Conservation (phyloP, 495 filamentous ascomycete species). For the Baudoinia panamericana region DNA sequence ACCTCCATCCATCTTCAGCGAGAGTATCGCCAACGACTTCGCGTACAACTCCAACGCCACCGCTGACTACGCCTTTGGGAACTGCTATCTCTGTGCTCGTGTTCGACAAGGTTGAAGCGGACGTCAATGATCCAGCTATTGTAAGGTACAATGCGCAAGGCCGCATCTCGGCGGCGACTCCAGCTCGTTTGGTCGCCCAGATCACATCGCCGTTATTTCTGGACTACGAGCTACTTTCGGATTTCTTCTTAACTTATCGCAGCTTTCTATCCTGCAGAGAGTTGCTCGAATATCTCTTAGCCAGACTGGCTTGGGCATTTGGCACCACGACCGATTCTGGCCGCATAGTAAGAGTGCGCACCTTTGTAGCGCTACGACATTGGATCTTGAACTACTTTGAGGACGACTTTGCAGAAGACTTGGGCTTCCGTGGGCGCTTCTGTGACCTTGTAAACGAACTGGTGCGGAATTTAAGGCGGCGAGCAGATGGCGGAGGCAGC, state of each 20-base stretch:
- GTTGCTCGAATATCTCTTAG: conserved; percentile 68
- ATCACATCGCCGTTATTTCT: conserved; percentile 92
- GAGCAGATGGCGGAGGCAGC: conserved; percentile 47
- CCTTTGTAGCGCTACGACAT: conserved; percentile 90
- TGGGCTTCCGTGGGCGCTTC: conserved; percentile 64
- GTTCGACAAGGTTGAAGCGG: conserved; percentile 63
- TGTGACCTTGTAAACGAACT: conserved; percentile 71
- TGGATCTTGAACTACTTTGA: conserved; percentile 98
- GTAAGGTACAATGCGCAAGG: conserved; percentile 70
- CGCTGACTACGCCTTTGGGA: neutral
- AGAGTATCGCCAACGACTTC: conserved; percentile 35
- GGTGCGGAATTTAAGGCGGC: conserved; percentile 44
- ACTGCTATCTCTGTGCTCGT: conserved; percentile 32
- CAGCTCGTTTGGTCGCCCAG: conserved; percentile 86
- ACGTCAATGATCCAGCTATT: conserved; percentile 62
- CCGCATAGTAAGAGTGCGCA: conserved; percentile 81
- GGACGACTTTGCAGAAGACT: conserved; percentile 86
- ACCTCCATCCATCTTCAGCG: conserved; percentile 14
- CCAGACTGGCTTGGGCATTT: conserved; percentile 79
- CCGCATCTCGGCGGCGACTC: conserved; percentile 78
- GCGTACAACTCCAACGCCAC: conserved; percentile 20
- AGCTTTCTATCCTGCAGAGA: conserved; percentile 64
- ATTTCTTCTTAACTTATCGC: conserved; percentile 95
- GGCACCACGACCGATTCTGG: conserved; percentile 69
- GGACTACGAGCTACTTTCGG: conserved; percentile 93